Evolutionary conservation across 305 asterid species (phyloP), one percentile per base, ranked within the genome.

Genomic region (Plantago coronopus): DNA sequence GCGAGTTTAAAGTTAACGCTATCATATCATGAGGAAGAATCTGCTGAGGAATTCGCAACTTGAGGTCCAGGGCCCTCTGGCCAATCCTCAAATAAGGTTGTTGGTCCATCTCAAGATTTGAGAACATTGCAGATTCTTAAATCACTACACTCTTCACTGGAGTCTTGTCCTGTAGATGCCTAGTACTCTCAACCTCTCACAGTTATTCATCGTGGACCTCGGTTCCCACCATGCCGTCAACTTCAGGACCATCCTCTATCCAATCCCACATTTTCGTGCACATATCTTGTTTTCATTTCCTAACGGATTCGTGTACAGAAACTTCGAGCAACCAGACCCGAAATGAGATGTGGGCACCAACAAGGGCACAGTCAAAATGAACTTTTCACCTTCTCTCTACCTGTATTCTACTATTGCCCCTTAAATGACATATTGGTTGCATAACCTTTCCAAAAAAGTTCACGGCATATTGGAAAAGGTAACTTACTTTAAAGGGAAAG

Each of bases 181-280:
- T 59, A 6, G 5, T 59, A 48, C 55, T 54, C 34, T 21, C 63
- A 54, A 62, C 44, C 44, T 38, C 44, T 34, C 65, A 68, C 81
- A 74, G 68, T 61, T 34, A 65, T 57, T 60, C 49, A 73, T 71
- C 65, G 69, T 75, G 83, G 80, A 79, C 70, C 68, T 74, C 72
- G n/a, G n/a, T n/a, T n/a, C 82, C 25, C 84, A 78, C 80, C 69
- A 70, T 23, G 61, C 59, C 69, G 55, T 57, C 69, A 66, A 50
- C 56, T 58, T 65, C 59, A 69, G 67, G 50, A 66, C 77, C 74
- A 74, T 54, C 58, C 55, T 19, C 17, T 14, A 2, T 23, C 37
- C 7, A 4, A 22, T 17, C 31, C 12, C 20, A 43, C 63, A 31
- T 64, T 49, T 7, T 38, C 43, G 23, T 62, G 42, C 31, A 53